Evolutionary conservation across 2,329 filamentous ascomycete genomes (phyloP).

Genomic region (Chlorencoelia australis): DNA sequence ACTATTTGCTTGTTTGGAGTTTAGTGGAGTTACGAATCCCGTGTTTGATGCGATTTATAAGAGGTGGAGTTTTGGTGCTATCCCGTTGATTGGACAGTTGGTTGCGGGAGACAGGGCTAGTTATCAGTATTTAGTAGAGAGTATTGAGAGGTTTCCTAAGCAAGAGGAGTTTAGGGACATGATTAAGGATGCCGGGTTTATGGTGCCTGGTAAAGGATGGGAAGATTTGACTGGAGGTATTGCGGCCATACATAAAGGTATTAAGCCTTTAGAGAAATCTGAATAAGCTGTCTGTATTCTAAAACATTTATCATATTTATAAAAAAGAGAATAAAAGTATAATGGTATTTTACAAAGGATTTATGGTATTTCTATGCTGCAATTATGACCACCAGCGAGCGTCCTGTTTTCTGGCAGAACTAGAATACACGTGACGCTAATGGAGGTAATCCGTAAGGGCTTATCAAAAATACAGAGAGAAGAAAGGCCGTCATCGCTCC

Average conservation of each 20-base stretch:
- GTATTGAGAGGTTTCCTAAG: constrained; percentile 84
- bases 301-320: not conserved
- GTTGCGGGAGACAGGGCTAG: constrained; percentile 90
- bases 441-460: constrained; percentile 22
- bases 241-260: constrained; percentile 91
- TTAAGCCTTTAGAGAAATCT: constrained; percentile 59
- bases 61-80: constrained; percentile 89
- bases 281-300: too few relatives aligned
- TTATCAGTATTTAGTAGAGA: constrained; percentile 98
- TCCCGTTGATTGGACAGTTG: constrained; percentile 88
- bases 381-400: constrained; percentile 19
- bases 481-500: constrained; percentile 27
- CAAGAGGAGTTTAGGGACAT: constrained; percentile 77
- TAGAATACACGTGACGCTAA: constrained; percentile 30
- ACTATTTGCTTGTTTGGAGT: constrained; percentile 93
- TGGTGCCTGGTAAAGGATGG: constrained; percentile 71
- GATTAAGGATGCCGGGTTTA: constrained; percentile 77
- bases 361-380: constrained; percentile 25
- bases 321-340: constrained; percentile 1
- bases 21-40: constrained; percentile 66
- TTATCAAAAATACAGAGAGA: constrained; percentile 27
- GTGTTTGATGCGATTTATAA: constrained; percentile 83
- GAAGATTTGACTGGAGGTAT: constrained; percentile 89
- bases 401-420: constrained; percentile 21
- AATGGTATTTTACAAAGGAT: constrained; percentile 14